These are phyloP conservation scores for Fusarium marasasianum DNA, from an alignment of 2,329 filamentous ascomycete genomes.

Conservation along the genomic window DNA sequence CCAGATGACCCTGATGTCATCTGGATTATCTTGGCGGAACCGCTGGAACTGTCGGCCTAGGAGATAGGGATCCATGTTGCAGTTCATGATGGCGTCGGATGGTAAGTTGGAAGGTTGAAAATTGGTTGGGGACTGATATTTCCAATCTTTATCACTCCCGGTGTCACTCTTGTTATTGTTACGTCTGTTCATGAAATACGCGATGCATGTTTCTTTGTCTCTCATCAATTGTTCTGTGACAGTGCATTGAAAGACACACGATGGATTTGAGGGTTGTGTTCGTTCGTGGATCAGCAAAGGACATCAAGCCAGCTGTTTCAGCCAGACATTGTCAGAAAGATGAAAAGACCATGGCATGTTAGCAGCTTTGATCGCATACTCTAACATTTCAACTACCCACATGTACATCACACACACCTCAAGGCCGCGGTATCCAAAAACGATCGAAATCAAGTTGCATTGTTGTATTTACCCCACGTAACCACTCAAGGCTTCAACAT, in stretches of 20 bases:
- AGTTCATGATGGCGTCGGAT: not conserved
- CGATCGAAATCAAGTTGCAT: not conserved
- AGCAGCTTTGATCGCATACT: not conserved
- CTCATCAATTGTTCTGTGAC: not conserved
- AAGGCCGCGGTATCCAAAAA: not conserved
- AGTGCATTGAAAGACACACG: rapidly evolving
- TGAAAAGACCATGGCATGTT: not conserved
- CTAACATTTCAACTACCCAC: rapidly evolving
- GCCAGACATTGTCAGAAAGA: not conserved
- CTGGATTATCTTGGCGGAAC: not conserved
- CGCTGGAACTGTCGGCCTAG: not conserved
- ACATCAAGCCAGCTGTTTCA: not conserved
- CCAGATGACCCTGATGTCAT: rapidly evolving
- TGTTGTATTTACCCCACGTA: not conserved
- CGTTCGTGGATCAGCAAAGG: not conserved
- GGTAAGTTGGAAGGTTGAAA: not conserved
- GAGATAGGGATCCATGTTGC: not conserved
- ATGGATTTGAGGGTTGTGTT: not conserved
- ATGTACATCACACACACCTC: rapidly evolving
- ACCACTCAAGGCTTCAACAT: not conserved
- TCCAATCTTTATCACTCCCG: not conserved
- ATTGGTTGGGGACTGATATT: not conserved
- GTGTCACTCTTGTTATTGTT: not conserved
- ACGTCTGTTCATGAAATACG: not conserved
- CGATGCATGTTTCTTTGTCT: not conserved